A percentile compares a stretch with the other conserved stretches of the same genome.
Evolutionary conservation across 192 early-diverging fungal genomes (phyloP).

Genomic region (Coemansia sp.): DNA sequence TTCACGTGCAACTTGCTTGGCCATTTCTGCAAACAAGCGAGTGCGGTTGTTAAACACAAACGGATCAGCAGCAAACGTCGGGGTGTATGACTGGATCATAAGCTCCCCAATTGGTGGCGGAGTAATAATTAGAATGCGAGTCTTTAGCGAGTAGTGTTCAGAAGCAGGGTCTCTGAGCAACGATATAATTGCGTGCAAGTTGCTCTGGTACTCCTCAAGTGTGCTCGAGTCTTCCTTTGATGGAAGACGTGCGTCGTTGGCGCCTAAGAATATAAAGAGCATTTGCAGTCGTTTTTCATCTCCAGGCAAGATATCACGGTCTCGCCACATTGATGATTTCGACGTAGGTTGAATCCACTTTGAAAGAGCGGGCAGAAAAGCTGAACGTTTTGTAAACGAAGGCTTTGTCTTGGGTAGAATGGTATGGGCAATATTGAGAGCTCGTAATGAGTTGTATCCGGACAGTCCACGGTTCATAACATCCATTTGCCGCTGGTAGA

Average conservation of each 20-base stretch:
- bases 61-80: neutral
- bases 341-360: neutral
- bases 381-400: neutral
- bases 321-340: neutral
- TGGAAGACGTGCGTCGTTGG: slow-evolving; percentile 72
- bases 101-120: slow-evolving; percentile 68
- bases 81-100: slow-evolving; percentile 9
- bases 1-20: slow-evolving; percentile 47
- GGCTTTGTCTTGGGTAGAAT: neutral
- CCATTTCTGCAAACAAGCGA: slow-evolving; percentile 55
- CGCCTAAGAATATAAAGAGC: slow-evolving; percentile 68
- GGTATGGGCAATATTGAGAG: neutral
- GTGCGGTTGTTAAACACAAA: slow-evolving; percentile 36
- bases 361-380: neutral
- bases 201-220: slow-evolving; percentile 56
- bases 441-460: slow-evolving; percentile 17
- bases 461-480: slow-evolving; percentile 78
- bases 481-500: slow-evolving; percentile 69
- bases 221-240: slow-evolving; percentile 57
- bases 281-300: slow-evolving; percentile 8
- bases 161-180: slow-evolving; percentile 58
- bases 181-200: slow-evolving; percentile 60
- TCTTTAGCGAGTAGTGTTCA: slow-evolving; percentile 57
- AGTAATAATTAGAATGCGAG: slow-evolving; percentile 67
- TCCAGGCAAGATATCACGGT: neutral